Conservation (phyloP, 2,329 filamentous ascomycete genomes). For the Neofusicoccum parvum region DNA sequence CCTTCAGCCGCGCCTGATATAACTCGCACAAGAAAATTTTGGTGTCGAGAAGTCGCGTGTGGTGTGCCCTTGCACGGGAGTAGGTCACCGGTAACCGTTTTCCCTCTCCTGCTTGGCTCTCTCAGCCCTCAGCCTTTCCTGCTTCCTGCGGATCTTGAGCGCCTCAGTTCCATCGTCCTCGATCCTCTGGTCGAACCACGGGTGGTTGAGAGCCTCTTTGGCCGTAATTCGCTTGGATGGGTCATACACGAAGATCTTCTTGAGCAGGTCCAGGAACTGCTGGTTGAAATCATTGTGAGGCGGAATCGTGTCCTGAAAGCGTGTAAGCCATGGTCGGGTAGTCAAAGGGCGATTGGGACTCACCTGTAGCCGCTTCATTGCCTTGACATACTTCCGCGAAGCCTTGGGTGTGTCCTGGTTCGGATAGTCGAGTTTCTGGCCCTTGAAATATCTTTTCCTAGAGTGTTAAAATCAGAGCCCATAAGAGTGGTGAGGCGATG, state of each 20-base stretch:
- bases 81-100: slow-evolving; percentile 16
- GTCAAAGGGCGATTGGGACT: slow-evolving; percentile 29
- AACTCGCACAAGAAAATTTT: slow-evolving; percentile 14
- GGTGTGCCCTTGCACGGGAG: neutral
- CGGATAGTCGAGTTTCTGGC: slow-evolving; percentile 63
- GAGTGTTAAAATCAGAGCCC: slow-evolving; percentile 35
- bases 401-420: slow-evolving; percentile 64
- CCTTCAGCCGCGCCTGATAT: neutral
- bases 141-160: slow-evolving; percentile 56
- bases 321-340: slow-evolving; percentile 25
- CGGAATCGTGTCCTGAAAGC: slow-evolving; percentile 62
- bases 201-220: slow-evolving; percentile 65
- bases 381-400: slow-evolving; percentile 67
- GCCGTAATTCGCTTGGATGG: slow-evolving; percentile 66
- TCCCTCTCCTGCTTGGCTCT: slow-evolving; percentile 10
- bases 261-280: slow-evolving; percentile 64
- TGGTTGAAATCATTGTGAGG: slow-evolving; percentile 61
- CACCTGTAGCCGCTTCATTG: slow-evolving; percentile 66
- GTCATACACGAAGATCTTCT: slow-evolving; percentile 67
- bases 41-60: slow-evolving; percentile 5
- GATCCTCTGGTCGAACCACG: slow-evolving; percentile 66
- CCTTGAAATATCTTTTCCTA: slow-evolving; percentile 54
- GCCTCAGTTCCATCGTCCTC: slow-evolving; percentile 69
- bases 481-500: slow-evolving; percentile 10
- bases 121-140: slow-evolving; percentile 31